These are phyloP conservation scores for Raddia guianensis DNA, from an alignment of 176 grass and related monocot species.

Conservation along the genomic window DNA sequence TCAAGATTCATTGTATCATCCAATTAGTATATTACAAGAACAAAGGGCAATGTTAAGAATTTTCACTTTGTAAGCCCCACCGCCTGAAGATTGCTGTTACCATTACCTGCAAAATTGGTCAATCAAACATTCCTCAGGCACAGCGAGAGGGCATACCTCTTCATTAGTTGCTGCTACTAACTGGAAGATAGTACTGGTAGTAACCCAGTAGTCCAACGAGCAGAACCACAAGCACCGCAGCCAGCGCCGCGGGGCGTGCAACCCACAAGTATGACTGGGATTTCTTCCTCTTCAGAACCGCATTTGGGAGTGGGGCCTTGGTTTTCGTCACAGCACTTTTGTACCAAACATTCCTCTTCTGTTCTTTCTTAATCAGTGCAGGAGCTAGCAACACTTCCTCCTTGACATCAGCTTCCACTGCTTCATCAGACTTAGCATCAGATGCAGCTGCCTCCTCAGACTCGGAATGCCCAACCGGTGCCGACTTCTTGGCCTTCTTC, in stretches of 20 bases:
- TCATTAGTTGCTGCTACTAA: constrained; percentile 43
- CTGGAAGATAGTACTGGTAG: constrained; percentile 62
- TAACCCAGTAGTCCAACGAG: constrained; percentile 45
- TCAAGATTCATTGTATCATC: background rate
- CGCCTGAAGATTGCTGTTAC: background rate
- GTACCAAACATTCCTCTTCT: constrained; percentile 45
- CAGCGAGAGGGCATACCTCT: background rate
- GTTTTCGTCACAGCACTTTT: constrained; percentile 41
- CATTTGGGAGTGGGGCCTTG: constrained; percentile 54
- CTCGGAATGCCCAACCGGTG: background rate
- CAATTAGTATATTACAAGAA: background rate
- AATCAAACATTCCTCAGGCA: constrained; percentile 11
- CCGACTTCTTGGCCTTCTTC: constrained; percentile 70
- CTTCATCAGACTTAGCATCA: constrained; percentile 64
- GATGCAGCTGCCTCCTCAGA: constrained; percentile 55
- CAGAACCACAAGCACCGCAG: constrained; percentile 43
- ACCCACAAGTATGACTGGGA: constrained; percentile 56
- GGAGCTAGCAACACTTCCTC: constrained; percentile 44
- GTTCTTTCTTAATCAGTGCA: constrained; percentile 47
- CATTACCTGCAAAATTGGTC: constrained; percentile 55
- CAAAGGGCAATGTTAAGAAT: background rate
- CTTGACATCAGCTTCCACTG: constrained; percentile 42
- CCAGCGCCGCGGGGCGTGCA: constrained; percentile 34
- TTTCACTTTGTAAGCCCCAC: background rate
- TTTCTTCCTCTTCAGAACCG: constrained; percentile 70